Conservation (phyloP, 805 yeast species). For the Candida mattraensis region DNA sequence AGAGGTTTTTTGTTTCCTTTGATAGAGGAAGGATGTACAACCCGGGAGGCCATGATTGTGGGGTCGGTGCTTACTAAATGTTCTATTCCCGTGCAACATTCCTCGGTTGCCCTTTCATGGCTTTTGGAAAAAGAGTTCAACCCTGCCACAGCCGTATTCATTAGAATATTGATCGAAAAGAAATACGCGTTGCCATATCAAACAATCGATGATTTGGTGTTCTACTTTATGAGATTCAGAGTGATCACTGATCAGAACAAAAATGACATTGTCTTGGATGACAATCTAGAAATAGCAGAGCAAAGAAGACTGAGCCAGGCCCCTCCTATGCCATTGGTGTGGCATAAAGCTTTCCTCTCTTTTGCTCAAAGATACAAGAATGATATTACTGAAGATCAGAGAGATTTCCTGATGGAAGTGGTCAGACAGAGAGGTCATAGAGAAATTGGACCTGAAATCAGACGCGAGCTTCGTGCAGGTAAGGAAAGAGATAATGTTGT, state of each 20-base stretch:
- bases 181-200: conserved; percentile 96
- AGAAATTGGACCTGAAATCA: conserved; percentile 88
- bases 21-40: conserved; percentile 83
- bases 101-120: conserved; percentile 91
- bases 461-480: conserved; percentile 92
- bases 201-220: conserved; percentile 90
- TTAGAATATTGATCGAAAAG: conserved; percentile 85
- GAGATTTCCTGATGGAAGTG: conserved; percentile 90
- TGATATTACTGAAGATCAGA: conserved; percentile 97
- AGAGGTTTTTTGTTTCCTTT: conserved; percentile 93
- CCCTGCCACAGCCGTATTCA: conserved; percentile 89
- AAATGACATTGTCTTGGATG: conserved; percentile 24
- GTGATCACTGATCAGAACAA: conserved; percentile 43
- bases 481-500: conserved; percentile 46
- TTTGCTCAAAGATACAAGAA: conserved; percentile 96
- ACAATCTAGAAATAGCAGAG: conserved; percentile 30
- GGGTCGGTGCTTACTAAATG: conserved; percentile 88
- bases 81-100: conserved; percentile 92
- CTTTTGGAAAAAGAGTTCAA: conserved; percentile 77
- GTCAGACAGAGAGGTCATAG: conserved; percentile 86
- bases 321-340: conserved; percentile 84
- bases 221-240: conserved; percentile 91
- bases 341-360: conserved; percentile 95
- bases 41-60: conserved; percentile 92
- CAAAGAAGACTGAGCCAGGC: conserved; percentile 33